A percentile compares a stretch with the other conserved stretches of the same genome.
Conservation (phyloP, 768 basidiomycete genomes). For the Hemileccinum rubropunctum region DNA sequence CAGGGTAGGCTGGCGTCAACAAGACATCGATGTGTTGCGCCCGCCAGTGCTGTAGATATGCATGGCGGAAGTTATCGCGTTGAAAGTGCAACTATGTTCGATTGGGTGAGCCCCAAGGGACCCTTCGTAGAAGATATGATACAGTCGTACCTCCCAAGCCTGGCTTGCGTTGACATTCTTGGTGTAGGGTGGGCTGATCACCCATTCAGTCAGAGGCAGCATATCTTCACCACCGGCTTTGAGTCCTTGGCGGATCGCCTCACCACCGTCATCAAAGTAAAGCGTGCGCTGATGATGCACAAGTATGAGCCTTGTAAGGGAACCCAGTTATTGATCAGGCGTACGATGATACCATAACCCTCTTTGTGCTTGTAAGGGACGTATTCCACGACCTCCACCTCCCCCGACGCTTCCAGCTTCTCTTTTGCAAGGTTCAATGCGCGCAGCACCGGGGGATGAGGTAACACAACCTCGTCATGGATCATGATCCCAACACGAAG, state of each 20-base stretch:
- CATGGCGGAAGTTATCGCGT: slow-evolving; percentile 35
- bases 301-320: neutral
- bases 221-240: slow-evolving; percentile 34
- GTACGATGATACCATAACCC: slow-evolving; percentile 31
- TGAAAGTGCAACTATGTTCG: slow-evolving; percentile 23
- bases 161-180: slow-evolving; percentile 23
- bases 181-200: slow-evolving; percentile 26
- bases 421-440: slow-evolving; percentile 37
- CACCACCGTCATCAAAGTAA: slow-evolving; percentile 40
- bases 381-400: slow-evolving; percentile 38
- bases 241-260: slow-evolving; percentile 19
- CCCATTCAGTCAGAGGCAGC: slow-evolving; percentile 37
- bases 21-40: slow-evolving; percentile 39
- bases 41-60: slow-evolving; percentile 38
- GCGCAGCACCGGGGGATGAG: slow-evolving; percentile 41
- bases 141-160: slow-evolving; percentile 28
- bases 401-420: slow-evolving; percentile 33
- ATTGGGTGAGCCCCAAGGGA: slow-evolving; percentile 2
- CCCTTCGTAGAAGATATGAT: neutral
- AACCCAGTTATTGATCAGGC: neutral
- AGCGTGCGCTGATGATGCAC: slow-evolving; percentile 28
- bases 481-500: slow-evolving; percentile 30
- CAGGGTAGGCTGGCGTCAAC: slow-evolving; percentile 36
- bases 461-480: slow-evolving; percentile 37
- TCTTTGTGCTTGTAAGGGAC: slow-evolving; percentile 34